phyloP scores from a whole-genome alignment of 2,329 filamentous ascomycete species.

The Ophiostoma ulmi region DNA sequence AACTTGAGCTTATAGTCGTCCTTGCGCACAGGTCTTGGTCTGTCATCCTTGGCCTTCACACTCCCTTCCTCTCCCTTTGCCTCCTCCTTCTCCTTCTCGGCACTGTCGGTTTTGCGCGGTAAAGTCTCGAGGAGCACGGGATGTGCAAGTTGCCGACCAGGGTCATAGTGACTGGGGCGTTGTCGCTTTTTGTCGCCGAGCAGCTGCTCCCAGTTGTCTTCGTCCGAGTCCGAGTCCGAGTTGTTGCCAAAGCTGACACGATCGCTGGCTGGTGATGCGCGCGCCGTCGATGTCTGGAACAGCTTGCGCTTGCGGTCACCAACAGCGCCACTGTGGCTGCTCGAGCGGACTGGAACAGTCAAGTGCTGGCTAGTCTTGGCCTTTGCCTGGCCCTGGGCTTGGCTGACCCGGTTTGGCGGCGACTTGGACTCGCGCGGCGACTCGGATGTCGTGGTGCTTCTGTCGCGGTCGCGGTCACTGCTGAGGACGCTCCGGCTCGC shows the following conservation, averaged over 20 bases:
- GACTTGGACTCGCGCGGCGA: slow-evolving; percentile 29
- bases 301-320: slow-evolving; percentile 47
- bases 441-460: slow-evolving; percentile 34
- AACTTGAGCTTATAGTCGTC: slow-evolving; percentile 43
- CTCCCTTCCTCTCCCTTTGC: background rate
- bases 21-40: slow-evolving; percentile 27
- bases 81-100: slow-evolving; percentile 4
- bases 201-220: slow-evolving; percentile 46
- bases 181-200: slow-evolving; percentile 47
- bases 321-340: background rate
- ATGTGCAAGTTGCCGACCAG: slow-evolving; percentile 42
- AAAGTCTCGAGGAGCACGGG: slow-evolving; percentile 38
- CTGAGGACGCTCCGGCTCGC: slow-evolving; percentile 35
- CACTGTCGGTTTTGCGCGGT: background rate
- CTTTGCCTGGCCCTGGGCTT: slow-evolving; percentile 31
- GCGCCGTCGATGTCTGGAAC: slow-evolving; percentile 28
- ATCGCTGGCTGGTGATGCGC: slow-evolving; percentile 45
- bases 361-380: background rate
- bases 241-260: slow-evolving; percentile 47
- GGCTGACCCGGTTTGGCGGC: slow-evolving; percentile 11
- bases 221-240: slow-evolving; percentile 42
- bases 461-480: slow-evolving; percentile 34
- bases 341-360: background rate
- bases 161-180: slow-evolving; percentile 35
- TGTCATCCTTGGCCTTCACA: background rate